These are phyloP conservation scores for Calophaca sinica DNA, from an alignment of 306 rosid genomes.

Conservation along the genomic window DNA sequence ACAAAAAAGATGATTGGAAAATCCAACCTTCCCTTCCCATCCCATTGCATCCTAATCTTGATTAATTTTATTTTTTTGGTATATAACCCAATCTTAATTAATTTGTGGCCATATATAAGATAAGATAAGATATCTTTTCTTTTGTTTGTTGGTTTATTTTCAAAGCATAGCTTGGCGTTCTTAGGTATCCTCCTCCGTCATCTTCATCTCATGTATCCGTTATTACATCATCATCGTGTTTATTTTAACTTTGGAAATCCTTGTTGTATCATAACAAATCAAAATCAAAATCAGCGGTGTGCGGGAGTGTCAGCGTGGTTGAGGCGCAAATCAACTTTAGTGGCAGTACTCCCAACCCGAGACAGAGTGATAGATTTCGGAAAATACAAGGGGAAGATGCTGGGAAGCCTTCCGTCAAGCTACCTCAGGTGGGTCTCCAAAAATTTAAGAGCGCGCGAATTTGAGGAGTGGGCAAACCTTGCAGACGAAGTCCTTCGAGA, in stretches of 20 bases:
- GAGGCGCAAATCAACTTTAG: neutral
- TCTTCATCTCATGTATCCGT: neutral
- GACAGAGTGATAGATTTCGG: constrained; percentile 70
- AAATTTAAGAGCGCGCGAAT: constrained; percentile 59
- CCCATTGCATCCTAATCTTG: neutral
- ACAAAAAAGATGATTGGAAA: no score
- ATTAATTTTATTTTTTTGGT: no score
- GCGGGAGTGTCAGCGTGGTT: neutral
- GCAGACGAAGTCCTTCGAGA: constrained; percentile 76
- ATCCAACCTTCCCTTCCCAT: no score
- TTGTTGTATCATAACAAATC: neutral
- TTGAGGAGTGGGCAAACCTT: constrained; percentile 62
- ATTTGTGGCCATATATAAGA: no score
- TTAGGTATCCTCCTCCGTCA: neutral
- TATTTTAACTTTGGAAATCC: neutral
- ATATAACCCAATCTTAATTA: no score
- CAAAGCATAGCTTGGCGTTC: neutral
- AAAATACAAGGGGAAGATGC: constrained; percentile 71
- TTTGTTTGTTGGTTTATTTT: no score
- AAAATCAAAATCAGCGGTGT: neutral
- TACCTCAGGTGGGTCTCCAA: constrained; percentile 76
- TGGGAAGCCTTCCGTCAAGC: constrained; percentile 67
- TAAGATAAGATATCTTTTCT: no score
- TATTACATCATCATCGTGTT: neutral
- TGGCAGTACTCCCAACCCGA: neutral